Percentiles rank a stretch among this genome's conserved stretches.
Evolutionary conservation across 202 grass and related monocot genomes (phyloP).

Genomic region (Setaria italica): DNA sequence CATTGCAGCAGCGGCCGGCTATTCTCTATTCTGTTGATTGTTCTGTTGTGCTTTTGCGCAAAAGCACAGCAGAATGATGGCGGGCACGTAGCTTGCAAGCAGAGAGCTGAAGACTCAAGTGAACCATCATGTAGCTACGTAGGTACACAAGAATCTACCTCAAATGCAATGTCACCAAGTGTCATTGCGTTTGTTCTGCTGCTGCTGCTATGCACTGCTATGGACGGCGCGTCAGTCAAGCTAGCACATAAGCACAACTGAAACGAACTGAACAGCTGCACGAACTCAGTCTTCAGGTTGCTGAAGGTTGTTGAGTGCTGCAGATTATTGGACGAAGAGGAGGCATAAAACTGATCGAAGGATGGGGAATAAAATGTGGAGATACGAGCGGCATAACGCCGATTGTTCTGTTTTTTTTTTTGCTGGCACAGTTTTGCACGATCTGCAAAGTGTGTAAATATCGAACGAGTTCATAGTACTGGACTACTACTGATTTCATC

Average conservation of each 20-base stretch:
- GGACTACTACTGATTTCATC: not conserved
- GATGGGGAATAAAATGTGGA: not conserved
- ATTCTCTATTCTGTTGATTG: too few species aligned
- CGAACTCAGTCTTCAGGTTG: not conserved
- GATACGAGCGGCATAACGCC: not conserved
- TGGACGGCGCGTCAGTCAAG: too few species aligned
- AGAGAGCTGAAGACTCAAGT: too few species aligned
- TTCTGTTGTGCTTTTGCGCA: too few species aligned
- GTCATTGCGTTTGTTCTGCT: too few species aligned
- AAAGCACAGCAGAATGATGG: too few species aligned
- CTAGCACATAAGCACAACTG: not conserved
- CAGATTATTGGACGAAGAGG: not conserved
- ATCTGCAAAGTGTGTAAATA: slow-evolving; percentile 1
- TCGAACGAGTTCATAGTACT: not conserved
- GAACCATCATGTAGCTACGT: too few species aligned
- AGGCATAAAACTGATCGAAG: not conserved
- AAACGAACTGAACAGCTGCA: not conserved
- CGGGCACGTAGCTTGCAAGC: too few species aligned
- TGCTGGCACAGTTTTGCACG: not conserved
- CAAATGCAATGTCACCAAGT: too few species aligned
- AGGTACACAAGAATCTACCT: too few species aligned
- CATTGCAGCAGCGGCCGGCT: too few species aligned
- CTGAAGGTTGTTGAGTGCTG: not conserved
- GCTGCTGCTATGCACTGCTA: too few species aligned
- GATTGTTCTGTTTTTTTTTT: not conserved